Percentiles rank a stretch among this genome's conserved stretches.
Evolutionary conservation across 2,329 filamentous ascomycete species (phyloP).

Genomic region (Trichoderma semiorbis): DNA sequence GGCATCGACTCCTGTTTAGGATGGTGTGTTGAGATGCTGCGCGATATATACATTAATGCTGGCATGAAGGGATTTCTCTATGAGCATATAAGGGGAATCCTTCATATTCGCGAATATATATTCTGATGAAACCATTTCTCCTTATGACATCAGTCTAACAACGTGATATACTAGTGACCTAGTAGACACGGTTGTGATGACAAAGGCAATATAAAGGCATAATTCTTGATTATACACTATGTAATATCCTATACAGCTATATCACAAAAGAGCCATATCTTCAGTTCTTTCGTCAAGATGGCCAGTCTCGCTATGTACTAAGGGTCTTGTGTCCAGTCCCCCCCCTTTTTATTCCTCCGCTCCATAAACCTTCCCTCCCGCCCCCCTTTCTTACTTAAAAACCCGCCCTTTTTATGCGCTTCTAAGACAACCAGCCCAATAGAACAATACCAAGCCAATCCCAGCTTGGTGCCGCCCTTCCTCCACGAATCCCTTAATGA

Average conservation of each 20-base stretch:
- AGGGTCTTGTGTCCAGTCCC: not conserved
- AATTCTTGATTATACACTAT: conserved; percentile 26
- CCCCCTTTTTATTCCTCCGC: not conserved
- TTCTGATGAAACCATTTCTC: not conserved
- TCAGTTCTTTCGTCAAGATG: not conserved
- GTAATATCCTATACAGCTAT: conserved; percentile 26
- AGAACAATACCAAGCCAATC: not conserved
- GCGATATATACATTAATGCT: not conserved
- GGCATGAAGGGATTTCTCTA: not conserved
- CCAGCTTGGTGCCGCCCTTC: not conserved
- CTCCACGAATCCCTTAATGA: not conserved
- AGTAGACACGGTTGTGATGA: not conserved
- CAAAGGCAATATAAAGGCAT: not conserved
- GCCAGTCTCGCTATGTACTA: conserved; percentile 5
- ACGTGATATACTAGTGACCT: not conserved
- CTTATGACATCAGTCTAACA: not conserved
- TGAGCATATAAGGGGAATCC: not conserved
- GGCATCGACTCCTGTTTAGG: not conserved
- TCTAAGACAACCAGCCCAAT: not conserved
- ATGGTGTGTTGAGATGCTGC: not conserved
- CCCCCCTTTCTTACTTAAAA: not conserved
- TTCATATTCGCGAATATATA: not conserved
- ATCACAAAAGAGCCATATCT: conserved; percentile 14
- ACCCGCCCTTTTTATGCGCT: not conserved
- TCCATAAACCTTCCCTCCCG: not conserved